Conservation (phyloP, 352 stramenopile species). For the Globisporangium orthogonon region DNA sequence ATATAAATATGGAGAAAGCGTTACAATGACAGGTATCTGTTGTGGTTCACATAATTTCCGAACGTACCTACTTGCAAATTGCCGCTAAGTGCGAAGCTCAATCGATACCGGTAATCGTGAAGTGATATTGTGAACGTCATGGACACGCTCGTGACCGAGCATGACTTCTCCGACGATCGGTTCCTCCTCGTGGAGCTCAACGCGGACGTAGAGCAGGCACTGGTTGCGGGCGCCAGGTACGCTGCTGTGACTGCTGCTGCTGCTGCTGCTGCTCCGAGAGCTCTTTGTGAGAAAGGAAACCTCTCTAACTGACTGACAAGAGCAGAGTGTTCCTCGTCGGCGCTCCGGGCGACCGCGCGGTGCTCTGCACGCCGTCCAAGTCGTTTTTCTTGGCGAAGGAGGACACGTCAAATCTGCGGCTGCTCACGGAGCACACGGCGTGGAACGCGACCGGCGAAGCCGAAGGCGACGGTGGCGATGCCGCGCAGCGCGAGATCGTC, state of each 20-base stretch:
- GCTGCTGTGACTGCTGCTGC: too few species aligned
- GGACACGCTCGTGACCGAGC: conserved; percentile 31
- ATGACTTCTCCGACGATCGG: conserved; percentile 43
- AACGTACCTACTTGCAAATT: too few species aligned
- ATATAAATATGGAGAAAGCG: too few species aligned
- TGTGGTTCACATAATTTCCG: too few species aligned
- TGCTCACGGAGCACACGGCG: conserved; percentile 53
- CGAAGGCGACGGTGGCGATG: conserved; percentile 4
- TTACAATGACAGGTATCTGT: too few species aligned
- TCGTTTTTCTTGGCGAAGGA: conserved; percentile 77
- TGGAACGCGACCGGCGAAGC: conserved; percentile 31
- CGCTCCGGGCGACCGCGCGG: conserved; percentile 37
- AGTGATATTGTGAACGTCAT: too few species aligned
- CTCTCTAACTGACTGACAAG: too few species aligned
- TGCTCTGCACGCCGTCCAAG: conserved; percentile 62
- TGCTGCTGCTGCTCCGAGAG: too few species aligned
- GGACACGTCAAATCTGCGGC: conserved; percentile 73
- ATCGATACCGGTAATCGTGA: too few species aligned
- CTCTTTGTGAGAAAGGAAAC: too few species aligned
- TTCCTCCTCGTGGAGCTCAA: conserved; percentile 63
- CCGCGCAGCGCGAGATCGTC: conserved; percentile 25
- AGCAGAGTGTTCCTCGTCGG: conserved; percentile 55
- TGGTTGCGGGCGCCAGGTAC: conserved; percentile 33
- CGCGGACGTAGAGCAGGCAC: conserved; percentile 49
- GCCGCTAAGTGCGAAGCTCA: too few species aligned